Conservation (phyloP, 352 stramenopile genomes). For the Globisporangium canariense region DNA sequence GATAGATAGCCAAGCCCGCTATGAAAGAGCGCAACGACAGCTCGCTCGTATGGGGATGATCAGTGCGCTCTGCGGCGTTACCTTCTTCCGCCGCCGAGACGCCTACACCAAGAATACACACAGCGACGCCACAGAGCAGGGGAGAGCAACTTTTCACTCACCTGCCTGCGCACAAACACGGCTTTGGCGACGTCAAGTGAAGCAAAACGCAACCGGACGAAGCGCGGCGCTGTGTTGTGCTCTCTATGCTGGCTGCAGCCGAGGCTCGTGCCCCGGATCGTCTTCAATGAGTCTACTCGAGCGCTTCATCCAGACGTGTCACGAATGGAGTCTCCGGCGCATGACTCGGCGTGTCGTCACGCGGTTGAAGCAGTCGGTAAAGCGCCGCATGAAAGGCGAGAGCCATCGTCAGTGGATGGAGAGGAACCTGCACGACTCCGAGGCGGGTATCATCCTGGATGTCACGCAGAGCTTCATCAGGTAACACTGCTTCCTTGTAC, state of each 20-base stretch:
- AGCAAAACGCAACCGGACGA: neutral
- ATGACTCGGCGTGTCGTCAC: conserved; percentile 8
- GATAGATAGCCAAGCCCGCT: neutral
- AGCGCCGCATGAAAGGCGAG: conserved; percentile 61
- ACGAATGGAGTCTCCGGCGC: conserved; percentile 16
- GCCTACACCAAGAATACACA: neutral
- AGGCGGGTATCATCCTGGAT: conserved; percentile 52
- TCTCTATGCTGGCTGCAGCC: neutral
- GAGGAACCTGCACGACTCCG: conserved; percentile 65
- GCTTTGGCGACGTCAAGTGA: conserved; percentile 2
- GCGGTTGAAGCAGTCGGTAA: conserved; percentile 31
- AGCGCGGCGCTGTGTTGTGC: neutral
- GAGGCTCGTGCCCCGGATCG: neutral
- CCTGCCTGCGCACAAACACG: neutral
- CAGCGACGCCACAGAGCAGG: neutral
- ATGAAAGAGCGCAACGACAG: neutral
- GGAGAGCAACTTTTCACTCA: neutral
- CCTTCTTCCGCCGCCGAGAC: neutral
- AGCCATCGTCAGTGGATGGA: conserved; percentile 69
- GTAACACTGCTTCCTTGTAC: conserved; percentile 15
- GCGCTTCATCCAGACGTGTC: conserved; percentile 11
- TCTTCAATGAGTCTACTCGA: conserved; percentile 7
- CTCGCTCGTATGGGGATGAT: too few species aligned
- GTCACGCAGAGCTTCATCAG: conserved; percentile 48
- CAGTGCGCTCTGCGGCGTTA: too few species aligned